Evolutionary conservation across 768 basidiomycete species (phyloP), one percentile per base, ranked within the genome.

Genomic region (Auricularia sp.): DNA sequence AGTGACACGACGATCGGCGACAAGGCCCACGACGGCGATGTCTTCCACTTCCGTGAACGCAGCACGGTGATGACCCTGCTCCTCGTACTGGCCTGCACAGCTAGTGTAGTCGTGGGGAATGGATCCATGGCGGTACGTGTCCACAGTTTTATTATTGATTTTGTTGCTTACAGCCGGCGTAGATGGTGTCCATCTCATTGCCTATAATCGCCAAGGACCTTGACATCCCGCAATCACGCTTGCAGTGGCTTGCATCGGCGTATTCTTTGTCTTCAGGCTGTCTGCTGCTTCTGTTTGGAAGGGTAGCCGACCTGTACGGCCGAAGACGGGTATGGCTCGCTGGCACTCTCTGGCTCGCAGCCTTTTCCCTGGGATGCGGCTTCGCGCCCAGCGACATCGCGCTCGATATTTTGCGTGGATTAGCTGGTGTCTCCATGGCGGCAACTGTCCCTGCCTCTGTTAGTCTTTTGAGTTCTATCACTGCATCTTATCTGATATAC

Each of bases 371-470:
- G 0, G 87, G 77, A 2, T 83, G 86, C 68, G 86, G 82, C 1
- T 88, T 93, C 66, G 75, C 84, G 1, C 75, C 80, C n/a, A 77
- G 84, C 83, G 68, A 69, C 8, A 72, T 87, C 6, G 81, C 82
- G 0, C 75, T 97, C 43, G 83, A 86, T 66, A 73, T 94, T 14
- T 77, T 93, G 16, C 81, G 94, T 65, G 94, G 82, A 0, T 72
- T 92, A 16, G 88, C 93, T 67, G 93, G 93, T 2, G 75, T 88
- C n/a, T 93, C 91, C 0, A 81, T 81, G 0, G 89, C 91, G 0
- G 91, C 90, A 0, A 81, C 81, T 3, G 83, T 91, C 16, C 91
- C 91, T 3, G 83, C 90, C 14, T 79, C 85, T 10, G 88, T 90
- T 77, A 71, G 79, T 70, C 18, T 51, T 51, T 1, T 21, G 18